phyloP scores from a whole-genome alignment of 2,329 filamentous ascomycete genomes.

The Colletotrichum cuscutae region DNA sequence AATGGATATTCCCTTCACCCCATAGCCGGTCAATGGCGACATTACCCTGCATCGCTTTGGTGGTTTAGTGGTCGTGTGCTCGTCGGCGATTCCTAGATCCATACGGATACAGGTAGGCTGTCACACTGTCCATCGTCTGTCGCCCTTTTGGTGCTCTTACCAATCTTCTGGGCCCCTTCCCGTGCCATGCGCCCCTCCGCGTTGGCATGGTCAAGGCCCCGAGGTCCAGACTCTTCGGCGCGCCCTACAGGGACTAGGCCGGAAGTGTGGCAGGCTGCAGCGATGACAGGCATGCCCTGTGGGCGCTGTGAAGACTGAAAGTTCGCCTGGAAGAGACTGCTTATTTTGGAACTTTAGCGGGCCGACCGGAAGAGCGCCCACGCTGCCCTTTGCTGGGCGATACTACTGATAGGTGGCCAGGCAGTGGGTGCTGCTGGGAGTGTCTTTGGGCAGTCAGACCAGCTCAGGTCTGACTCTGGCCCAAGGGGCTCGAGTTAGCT shows the following conservation, averaged over 20 bases:
- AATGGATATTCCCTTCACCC: neutral
- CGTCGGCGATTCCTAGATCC: neutral
- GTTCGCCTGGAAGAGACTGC: neutral
- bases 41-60: neutral
- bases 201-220: neutral
- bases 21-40: neutral
- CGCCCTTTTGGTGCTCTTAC: neutral
- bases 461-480: neutral
- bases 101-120: too few relatives aligned
- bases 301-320: neutral
- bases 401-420: neutral
- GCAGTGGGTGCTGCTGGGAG: too few relatives aligned
- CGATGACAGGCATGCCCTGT: neutral
- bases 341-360: conserved; percentile 9
- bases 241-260: conserved; percentile 19
- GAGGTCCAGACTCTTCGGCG: conserved; percentile 9
- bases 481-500: neutral
- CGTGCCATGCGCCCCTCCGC: neutral
- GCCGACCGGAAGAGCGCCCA: neutral
- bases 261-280: conserved; percentile 13
- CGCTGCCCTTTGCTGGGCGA: neutral
- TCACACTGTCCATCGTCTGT: neutral
- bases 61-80: conserved; percentile 12
- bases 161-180: neutral
- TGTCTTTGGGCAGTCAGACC: too few relatives aligned